Evolutionary conservation across 176 grass and related monocot species (phyloP).

Genomic region (Musa beccarii): DNA sequence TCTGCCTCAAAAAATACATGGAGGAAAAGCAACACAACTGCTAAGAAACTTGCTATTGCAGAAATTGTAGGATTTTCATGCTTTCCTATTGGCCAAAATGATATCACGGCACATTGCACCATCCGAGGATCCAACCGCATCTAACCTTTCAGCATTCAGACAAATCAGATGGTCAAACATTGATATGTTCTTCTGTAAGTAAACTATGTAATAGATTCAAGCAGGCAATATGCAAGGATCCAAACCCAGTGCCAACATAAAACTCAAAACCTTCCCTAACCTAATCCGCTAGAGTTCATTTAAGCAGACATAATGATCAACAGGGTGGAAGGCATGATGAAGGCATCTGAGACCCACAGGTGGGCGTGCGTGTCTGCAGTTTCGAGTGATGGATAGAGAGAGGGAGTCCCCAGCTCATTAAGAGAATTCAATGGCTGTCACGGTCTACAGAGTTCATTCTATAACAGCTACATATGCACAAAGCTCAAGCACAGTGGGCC

Average conservation of each 20-base stretch:
- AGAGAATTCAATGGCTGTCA: constrained; percentile 1
- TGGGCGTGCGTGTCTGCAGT: neutral
- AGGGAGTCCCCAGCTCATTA: constrained; percentile 4
- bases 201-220: neutral
- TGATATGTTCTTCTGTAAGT: neutral
- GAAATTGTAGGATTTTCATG: too few species aligned
- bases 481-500: constrained; percentile 1
- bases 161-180: neutral
- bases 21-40: neutral
- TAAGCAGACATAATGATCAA: neutral
- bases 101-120: too few species aligned
- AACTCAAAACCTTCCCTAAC: neutral
- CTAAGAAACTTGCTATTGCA: too few species aligned
- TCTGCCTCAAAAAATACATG: neutral
- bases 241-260: neutral
- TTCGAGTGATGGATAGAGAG: too few species aligned
- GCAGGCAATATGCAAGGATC: neutral
- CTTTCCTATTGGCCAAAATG: too few species aligned
- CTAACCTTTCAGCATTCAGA: too few species aligned
- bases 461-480: constrained; percentile 3
- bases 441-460: neutral
- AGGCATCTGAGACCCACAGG: neutral
- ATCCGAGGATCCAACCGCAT: too few species aligned
- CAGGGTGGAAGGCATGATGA: neutral
- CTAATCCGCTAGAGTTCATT: neutral